These are phyloP conservation scores for Fusarium vanettenii DNA, from an alignment of 2,329 filamentous ascomycete genomes.

Conservation along the genomic window DNA sequence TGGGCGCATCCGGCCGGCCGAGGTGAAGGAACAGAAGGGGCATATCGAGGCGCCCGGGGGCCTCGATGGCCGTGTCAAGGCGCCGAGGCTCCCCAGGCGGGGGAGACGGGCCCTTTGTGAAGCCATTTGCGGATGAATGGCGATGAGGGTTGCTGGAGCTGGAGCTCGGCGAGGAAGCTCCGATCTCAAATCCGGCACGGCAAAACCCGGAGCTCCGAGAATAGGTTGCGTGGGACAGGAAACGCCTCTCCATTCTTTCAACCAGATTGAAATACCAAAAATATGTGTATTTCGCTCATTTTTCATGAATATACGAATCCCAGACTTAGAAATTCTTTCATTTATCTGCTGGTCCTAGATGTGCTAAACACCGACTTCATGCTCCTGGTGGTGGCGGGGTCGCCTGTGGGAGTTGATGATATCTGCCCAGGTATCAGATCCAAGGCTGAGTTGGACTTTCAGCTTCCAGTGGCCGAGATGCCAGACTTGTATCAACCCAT, in stretches of 20 bases:
- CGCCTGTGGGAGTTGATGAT: neutral
- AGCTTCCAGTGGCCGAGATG: neutral
- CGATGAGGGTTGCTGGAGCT: constrained; percentile 26
- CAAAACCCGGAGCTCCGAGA: constrained; percentile 40
- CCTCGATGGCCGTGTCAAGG: constrained; percentile 33
- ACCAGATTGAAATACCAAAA: neutral
- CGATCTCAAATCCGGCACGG: constrained; percentile 36
- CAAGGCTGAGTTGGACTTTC: neutral
- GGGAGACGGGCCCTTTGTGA: constrained; percentile 45
- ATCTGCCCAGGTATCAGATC: neutral
- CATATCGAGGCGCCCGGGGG: constrained; percentile 40
- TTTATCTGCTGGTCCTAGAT: neutral
- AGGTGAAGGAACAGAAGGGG: constrained; percentile 46
- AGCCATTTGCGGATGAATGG: constrained; percentile 45
- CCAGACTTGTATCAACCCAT: neutral
- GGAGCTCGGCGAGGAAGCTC: constrained; percentile 36
- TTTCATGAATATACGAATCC: neutral
- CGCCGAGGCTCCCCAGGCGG: constrained; percentile 43
- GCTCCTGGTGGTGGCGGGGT: neutral
- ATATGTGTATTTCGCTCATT: neutral
- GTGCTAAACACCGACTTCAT: neutral
- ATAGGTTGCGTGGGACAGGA: neutral
- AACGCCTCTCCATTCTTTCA: neutral
- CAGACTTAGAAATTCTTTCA: neutral
- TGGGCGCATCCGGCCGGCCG: constrained; percentile 32